phyloP scores from a whole-genome alignment of 2,329 filamentous ascomycete species.

The Penicillium corylophilum region DNA sequence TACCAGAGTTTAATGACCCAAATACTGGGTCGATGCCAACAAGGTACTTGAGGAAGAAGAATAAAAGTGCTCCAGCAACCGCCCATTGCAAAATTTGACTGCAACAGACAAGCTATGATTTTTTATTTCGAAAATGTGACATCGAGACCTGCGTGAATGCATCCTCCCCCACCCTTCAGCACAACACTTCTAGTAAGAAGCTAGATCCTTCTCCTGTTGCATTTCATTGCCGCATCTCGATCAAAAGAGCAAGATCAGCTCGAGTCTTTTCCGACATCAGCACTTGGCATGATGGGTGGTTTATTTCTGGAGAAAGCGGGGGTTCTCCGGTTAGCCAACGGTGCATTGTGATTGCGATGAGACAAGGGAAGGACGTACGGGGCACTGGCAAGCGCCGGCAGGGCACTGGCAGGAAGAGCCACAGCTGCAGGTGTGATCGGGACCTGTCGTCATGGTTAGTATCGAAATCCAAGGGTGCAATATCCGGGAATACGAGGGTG shows the following conservation, averaged over 20 bases:
- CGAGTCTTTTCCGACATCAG: background rate
- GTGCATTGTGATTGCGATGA: background rate
- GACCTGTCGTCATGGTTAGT: conserved; percentile 22
- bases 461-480: background rate
- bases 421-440: conserved; percentile 42
- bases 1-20: conserved; percentile 8
- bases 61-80: conserved; percentile 17
- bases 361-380: conserved; percentile 28
- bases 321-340: conserved; percentile 8
- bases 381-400: conserved; percentile 42
- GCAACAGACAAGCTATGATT: conserved; percentile 7
- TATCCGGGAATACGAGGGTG: conserved; percentile 1
- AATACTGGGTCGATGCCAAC: conserved; percentile 19
- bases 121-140: conserved; percentile 1
- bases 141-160: background rate
- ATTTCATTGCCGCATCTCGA: background rate
- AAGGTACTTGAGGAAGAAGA: conserved; percentile 21
- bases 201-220: conserved; percentile 1
- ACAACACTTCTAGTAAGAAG: background rate
- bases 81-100: conserved; percentile 11
- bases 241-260: conserved; percentile 4
- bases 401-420: conserved; percentile 44
- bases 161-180: background rate
- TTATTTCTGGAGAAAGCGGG: conserved; percentile 22
- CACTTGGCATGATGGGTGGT: conserved; percentile 2